Base-by-base conservation (phyloP, 2,329 filamentous ascomycete genomes). In the Teratosphaeria zuluensis region DNA sequence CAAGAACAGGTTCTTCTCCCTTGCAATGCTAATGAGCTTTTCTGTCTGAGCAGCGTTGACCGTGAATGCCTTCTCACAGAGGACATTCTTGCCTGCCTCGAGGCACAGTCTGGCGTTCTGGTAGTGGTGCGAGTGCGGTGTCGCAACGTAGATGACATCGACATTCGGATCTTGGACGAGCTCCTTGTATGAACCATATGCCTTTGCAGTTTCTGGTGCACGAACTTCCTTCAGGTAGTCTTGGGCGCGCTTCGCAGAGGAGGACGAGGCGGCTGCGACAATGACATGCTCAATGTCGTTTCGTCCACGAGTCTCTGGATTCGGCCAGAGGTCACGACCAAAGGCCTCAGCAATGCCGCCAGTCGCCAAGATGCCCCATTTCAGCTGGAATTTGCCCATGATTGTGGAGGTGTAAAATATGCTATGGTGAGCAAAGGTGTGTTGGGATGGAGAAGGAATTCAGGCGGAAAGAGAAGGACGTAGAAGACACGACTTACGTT, bases 101-200 rank as follows among this genome's bases (percentile, higher is more conserved):
- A 96, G 80, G 51, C 86, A 88, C n/a, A 95, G 81, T 83, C 91
- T 89, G 63, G 84, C 83, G 75, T 96, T 92, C 73, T 95, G 90
- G 77, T 92, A 95, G 77, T 96, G 91, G 73, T 95, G 91, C 67
- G 88, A 92, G 77, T 95, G 91, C 16, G 91, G 91, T 3, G 91
- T 95, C 28, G 90, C 90, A 58, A 96, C 84, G 74, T 95, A 96
- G 75, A 96, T 76, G 66, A 95, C 89, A 73, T 95, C 89, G 64
- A 95, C 82, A 67, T 89, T 82, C 6, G 86, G 77, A 71, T 95
- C 89, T 55, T 82, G 81, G 30, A 92, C 90, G 31, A 96, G 82
- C 71, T 91, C 88, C 62, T 85, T 81, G 74, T 96, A 96, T 11
- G 86, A 89, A 60, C 87, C 89, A 70, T 95, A 95, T 9, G 86